Conservation (phyloP, 176 grass and related monocot species). For the Raddia guianensis region DNA sequence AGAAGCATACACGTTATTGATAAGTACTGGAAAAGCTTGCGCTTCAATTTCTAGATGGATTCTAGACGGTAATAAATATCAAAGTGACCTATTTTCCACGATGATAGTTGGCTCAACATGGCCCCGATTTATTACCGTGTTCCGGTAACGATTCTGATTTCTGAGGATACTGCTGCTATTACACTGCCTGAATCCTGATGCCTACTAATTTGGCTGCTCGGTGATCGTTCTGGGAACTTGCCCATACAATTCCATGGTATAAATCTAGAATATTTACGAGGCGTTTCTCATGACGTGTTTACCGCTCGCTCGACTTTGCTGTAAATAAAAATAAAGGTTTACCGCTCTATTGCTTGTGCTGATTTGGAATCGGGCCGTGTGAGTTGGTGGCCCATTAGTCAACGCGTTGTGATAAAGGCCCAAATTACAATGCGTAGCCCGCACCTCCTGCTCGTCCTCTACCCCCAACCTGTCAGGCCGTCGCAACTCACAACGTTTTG, state of each 20-base stretch:
- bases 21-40: constrained; percentile 14
- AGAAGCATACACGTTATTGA: constrained; percentile 2
- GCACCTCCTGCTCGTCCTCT: background rate
- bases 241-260: background rate
- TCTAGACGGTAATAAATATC: constrained; percentile 3
- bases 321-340: background rate
- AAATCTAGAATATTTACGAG: background rate
- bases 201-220: background rate
- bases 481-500: background rate
- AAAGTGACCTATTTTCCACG: background rate
- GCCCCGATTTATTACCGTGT: background rate
- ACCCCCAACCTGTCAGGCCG: background rate
- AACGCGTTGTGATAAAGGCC: background rate
- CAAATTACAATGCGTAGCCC: background rate
- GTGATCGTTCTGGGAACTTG: background rate
- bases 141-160: background rate
- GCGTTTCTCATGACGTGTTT: background rate
- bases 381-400: background rate
- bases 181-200: too few relatives aligned
- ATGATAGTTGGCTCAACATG: background rate
- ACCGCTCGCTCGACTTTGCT: too few relatives aligned
- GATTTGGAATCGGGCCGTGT: background rate
- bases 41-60: background rate
- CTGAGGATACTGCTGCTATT: background rate
- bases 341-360: background rate